These are phyloP conservation scores for Pleurotus ostreatus DNA, from an alignment of 768 basidiomycete species.

Conservation along the genomic window DNA sequence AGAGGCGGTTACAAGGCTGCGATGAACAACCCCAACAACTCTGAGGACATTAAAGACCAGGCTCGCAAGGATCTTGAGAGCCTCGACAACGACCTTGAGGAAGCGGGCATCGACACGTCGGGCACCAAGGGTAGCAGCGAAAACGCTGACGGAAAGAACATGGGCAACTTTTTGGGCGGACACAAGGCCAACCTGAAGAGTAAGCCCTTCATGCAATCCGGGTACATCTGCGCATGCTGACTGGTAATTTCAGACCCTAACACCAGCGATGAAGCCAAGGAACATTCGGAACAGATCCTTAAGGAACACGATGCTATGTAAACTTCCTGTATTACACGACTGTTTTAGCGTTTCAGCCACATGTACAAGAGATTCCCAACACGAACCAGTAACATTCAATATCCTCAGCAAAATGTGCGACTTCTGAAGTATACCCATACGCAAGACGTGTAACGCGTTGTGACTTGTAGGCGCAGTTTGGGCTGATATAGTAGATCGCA, in stretches of 20 bases:
- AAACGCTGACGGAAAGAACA: conserved; percentile 1
- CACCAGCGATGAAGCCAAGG: conserved; percentile 2
- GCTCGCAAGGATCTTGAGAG: conserved; percentile 1
- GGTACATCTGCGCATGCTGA: not conserved
- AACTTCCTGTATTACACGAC: not conserved
- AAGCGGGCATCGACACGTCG: not conserved
- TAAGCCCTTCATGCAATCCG: not conserved
- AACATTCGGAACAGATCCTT: not conserved
- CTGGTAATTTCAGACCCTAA: not conserved
- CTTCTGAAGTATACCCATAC: too few relatives aligned
- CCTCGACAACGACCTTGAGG: not conserved
- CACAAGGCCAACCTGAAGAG: conserved; percentile 5
- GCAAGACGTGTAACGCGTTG: too few relatives aligned
- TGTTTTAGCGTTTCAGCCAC: not conserved
- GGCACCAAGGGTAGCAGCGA: not conserved
- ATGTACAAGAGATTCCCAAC: not conserved
- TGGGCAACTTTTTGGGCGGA: conserved; percentile 4
- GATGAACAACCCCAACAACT: conserved; percentile 3
- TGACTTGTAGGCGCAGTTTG: too few relatives aligned
- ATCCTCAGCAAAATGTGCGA: not conserved
- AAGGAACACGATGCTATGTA: not conserved
- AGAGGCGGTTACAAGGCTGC: not conserved
- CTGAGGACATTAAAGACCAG: not conserved
- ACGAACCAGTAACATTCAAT: not conserved
- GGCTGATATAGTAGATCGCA: too few relatives aligned